Conservation (phyloP, 176 grass and related monocot species). For the Pontederia paniculata region DNA sequence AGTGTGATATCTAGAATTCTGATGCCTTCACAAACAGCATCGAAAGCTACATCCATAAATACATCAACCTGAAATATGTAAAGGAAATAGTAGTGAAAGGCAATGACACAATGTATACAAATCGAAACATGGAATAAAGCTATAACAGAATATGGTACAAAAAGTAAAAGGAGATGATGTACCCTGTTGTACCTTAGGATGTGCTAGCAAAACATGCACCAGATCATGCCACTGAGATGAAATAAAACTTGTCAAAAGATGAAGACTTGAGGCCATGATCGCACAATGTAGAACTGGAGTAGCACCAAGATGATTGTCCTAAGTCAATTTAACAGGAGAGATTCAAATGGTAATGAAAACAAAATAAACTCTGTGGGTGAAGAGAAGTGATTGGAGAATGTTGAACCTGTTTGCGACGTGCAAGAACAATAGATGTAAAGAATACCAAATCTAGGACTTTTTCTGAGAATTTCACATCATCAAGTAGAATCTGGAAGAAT, state of each 20-base stretch:
- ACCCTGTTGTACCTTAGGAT: conserved; percentile 94
- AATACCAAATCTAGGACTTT: conserved; percentile 92
- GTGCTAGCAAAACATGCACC: conserved; percentile 90
- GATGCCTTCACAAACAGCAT: conserved; percentile 69
- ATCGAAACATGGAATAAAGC: background rate
- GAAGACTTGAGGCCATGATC: conserved; percentile 64
- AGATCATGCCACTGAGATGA: conserved; percentile 84
- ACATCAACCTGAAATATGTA: conserved; percentile 87
- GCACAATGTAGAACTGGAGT: conserved; percentile 58
- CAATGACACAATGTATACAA: background rate
- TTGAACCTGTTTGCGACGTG: conserved; percentile 57
- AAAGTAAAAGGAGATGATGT: background rate
- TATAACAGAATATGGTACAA: background rate
- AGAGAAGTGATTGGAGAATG: conserved; percentile 12
- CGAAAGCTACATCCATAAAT: conserved; percentile 88
- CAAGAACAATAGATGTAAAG: conserved; percentile 65
- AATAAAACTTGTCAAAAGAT: conserved; percentile 74
- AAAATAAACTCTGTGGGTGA: background rate
- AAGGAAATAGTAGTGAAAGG: background rate
- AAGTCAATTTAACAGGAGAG: conserved; percentile 38
- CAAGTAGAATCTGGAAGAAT: conserved; percentile 64
- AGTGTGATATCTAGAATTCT: conserved; percentile 46
- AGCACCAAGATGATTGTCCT: conserved; percentile 49
- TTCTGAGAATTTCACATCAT: conserved; percentile 79
- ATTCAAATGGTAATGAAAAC: conserved; percentile 4